Evolutionary conservation across 2,329 filamentous ascomycete genomes (phyloP).

Genomic region (Fusarium sororula): DNA sequence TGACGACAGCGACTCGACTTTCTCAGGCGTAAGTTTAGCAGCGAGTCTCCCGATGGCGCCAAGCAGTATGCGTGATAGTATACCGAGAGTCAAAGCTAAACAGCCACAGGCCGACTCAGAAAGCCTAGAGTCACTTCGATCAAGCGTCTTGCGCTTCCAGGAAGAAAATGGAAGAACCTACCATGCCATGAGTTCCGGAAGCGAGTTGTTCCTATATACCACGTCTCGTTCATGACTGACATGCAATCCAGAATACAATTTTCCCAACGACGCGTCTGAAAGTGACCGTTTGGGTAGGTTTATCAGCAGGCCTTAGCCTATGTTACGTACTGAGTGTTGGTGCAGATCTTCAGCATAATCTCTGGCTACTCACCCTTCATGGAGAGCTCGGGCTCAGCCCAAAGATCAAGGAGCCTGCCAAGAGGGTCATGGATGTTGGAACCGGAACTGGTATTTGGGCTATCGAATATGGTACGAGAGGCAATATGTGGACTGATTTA

Average conservation of each 20-base stretch:
- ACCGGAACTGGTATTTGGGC: conserved; percentile 8
- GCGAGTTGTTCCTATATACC: not conserved
- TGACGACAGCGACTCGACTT: not conserved
- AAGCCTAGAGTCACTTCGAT: conserved; percentile 6
- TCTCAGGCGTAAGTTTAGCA: not conserved
- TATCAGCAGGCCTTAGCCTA: fast-evolving
- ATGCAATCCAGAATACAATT: not conserved
- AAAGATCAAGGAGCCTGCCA: not conserved
- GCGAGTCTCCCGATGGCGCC: fast-evolving
- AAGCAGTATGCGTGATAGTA: fast-evolving
- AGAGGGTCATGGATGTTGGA: conserved; percentile 2
- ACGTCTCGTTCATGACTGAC: fast-evolving
- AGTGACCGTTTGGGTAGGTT: not conserved
- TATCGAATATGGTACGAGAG: not conserved
- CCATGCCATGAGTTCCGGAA: conserved; percentile 8
- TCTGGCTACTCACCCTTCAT: conserved; percentile 3
- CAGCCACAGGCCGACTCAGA: not conserved
- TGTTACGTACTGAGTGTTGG: not conserved
- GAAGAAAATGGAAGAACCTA: conserved; percentile 10
- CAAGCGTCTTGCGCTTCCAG: conserved; percentile 1
- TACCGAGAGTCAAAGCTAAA: not conserved
- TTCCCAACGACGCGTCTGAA: conserved; percentile 3
- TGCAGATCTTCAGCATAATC: conserved; percentile 7
- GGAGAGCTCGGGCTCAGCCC: not conserved
- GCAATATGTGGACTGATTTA: fast-evolving